Conservation (phyloP, 768 basidiomycete species). For the Collybia nuda region DNA sequence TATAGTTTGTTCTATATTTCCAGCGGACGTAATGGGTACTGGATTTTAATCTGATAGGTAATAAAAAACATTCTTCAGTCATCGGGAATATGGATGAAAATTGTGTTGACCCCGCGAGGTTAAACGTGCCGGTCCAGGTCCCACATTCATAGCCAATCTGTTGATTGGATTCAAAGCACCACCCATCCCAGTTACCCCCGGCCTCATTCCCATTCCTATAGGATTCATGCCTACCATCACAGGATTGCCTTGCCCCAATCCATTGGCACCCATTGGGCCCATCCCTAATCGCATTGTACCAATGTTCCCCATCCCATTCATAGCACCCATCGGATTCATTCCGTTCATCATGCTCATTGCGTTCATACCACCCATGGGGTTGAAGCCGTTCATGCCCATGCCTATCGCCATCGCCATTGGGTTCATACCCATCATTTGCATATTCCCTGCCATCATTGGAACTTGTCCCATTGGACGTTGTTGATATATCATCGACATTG, state of each 20-base stretch:
- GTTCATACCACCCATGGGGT: constrained; percentile 30
- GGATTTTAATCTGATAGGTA: too few relatives aligned
- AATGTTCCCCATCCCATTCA: constrained; percentile 29
- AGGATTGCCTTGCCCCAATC: constrained; percentile 17
- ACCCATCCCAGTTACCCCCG: constrained; percentile 19
- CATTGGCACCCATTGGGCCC: constrained; percentile 26
- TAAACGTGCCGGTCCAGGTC: constrained; percentile 47
- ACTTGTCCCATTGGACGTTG: constrained; percentile 50
- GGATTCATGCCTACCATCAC: constrained; percentile 21
- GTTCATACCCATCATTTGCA: constrained; percentile 43
- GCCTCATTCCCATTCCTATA: constrained; percentile 17
- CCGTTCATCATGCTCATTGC: constrained; percentile 31
- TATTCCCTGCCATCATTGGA: constrained; percentile 38
- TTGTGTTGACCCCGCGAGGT: constrained; percentile 54
- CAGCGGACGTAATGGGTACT: too few relatives aligned
- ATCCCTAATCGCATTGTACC: constrained; percentile 35
- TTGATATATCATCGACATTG: constrained; percentile 59
- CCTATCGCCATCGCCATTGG: constrained; percentile 54
- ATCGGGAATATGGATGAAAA: constrained; percentile 69
- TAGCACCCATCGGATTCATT: constrained; percentile 23
- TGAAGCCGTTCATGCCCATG: constrained; percentile 33
- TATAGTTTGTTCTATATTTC: too few relatives aligned
- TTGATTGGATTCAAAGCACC: constrained; percentile 22
- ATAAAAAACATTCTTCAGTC: constrained; percentile 4
- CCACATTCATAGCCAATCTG: constrained; percentile 41